These are phyloP conservation scores for Lindgomyces ingoldianus DNA, from an alignment of 495 filamentous ascomycete species.

Conservation along the genomic window DNA sequence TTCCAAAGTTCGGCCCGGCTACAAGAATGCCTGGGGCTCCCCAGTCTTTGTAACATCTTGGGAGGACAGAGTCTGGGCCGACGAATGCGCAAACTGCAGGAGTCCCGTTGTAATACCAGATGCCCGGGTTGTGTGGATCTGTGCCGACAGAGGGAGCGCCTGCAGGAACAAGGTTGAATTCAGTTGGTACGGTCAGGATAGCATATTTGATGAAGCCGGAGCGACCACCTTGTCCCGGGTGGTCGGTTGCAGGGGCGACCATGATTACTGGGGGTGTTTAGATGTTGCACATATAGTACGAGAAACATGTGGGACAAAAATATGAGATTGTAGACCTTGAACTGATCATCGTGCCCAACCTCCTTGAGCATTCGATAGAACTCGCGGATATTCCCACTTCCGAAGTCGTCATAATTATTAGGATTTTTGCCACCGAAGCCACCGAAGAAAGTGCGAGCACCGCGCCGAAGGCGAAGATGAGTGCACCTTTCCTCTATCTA, in stretches of 20 bases:
- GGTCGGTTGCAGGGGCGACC: constrained; percentile 41
- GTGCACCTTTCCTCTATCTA: no score
- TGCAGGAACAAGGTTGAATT: constrained; percentile 44
- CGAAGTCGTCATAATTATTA: constrained; percentile 53
- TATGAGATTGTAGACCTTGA: background rate
- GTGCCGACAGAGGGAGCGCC: constrained; percentile 38
- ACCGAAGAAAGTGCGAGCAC: constrained; percentile 4
- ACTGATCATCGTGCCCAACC: constrained; percentile 43
- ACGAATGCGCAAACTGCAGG: constrained; percentile 46
- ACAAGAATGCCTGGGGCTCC: constrained; percentile 46
- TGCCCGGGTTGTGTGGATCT: constrained; percentile 48
- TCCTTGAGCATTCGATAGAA: constrained; percentile 45
- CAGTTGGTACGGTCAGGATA: constrained; percentile 38
- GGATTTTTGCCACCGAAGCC: constrained; percentile 44
- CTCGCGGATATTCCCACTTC: constrained; percentile 48
- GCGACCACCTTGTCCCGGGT: constrained; percentile 38
- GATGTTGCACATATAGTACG: background rate
- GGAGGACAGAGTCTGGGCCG: constrained; percentile 35
- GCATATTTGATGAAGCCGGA: constrained; percentile 39
- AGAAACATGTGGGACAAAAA: background rate
- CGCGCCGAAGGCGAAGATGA: background rate
- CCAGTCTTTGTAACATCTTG: constrained; percentile 23
- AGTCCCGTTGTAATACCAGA: constrained; percentile 55
- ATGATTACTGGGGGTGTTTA: constrained; percentile 36
- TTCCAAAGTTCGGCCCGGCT: constrained; percentile 48